phyloP scores from a whole-genome alignment of 805 yeast genomes.

The Monosporozyma yasuniensis region DNA sequence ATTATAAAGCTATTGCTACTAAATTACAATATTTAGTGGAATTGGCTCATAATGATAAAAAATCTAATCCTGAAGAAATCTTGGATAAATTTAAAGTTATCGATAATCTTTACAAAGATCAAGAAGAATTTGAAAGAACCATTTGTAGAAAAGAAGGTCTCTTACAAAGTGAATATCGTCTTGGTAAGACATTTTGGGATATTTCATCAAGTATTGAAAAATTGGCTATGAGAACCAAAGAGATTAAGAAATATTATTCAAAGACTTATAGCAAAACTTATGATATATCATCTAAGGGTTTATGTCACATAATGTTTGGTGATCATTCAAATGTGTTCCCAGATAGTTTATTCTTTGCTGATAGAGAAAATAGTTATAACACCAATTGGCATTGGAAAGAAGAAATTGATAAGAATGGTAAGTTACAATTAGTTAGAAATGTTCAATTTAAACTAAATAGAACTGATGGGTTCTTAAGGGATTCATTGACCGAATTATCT shows the following conservation, averaged over 20 bases:
- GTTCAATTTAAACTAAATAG: conserved; percentile 23
- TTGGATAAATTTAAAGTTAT: conserved; percentile 18
- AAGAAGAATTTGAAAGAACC: conserved; percentile 5
- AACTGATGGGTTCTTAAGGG: conserved; percentile 15
- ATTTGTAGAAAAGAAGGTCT: conserved; percentile 2
- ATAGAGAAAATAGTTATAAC: conserved; percentile 31
- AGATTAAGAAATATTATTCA: conserved; percentile 31
- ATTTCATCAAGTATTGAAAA: conserved; percentile 4
- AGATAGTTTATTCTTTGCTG: conserved; percentile 11
- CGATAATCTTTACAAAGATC: conserved; percentile 13
- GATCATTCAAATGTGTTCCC: conserved; percentile 51
- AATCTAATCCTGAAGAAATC: conserved; percentile 27
- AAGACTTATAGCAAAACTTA: conserved; percentile 32
- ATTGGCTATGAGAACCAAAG: conserved; percentile 7
- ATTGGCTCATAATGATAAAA: conserved; percentile 32
- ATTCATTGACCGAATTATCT: conserved; percentile 4
- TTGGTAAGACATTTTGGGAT: conserved; percentile 11
- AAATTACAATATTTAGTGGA: conserved; percentile 51
- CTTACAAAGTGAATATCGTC: conserved; percentile 5
- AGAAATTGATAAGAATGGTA: conserved; percentile 5
- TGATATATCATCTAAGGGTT: conserved; percentile 63
- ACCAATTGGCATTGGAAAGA: conserved; percentile 16
- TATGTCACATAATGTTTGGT: conserved; percentile 74
- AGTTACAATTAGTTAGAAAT: conserved; percentile 15
- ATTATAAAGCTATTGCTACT: conserved; percentile 45